Percentiles rank a stretch among this genome's conserved stretches.
These are phyloP conservation scores for Acanthamoeba pearcei DNA, from an alignment of 208 protist genomes.

Conservation along the genomic window DNA sequence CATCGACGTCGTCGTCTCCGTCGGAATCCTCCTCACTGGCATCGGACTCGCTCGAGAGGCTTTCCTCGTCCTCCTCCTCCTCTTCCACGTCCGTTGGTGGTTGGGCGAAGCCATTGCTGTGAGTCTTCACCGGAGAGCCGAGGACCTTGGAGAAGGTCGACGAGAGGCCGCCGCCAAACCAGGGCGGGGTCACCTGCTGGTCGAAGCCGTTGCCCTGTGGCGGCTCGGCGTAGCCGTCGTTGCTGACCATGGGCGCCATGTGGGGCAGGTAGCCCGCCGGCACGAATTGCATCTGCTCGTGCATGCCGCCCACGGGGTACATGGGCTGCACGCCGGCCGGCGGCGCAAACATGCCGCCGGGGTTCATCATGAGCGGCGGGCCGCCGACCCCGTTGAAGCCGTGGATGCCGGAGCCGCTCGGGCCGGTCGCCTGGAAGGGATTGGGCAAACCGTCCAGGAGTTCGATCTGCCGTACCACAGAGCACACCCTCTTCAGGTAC, in stretches of 20 bases:
- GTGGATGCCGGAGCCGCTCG: neutral
- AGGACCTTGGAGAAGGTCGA: neutral
- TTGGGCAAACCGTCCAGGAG: conserved; percentile 48
- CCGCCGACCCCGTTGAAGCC: neutral
- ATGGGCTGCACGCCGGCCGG: neutral
- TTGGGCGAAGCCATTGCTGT: neutral
- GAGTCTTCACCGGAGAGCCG: neutral
- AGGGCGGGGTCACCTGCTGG: neutral
- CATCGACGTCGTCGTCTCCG: neutral
- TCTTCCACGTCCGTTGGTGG: neutral
- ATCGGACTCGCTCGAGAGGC: neutral
- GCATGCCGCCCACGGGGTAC: conserved; percentile 1
- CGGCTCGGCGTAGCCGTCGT: neutral
- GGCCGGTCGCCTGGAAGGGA: neutral
- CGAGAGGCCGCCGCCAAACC: neutral
- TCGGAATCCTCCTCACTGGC: neutral
- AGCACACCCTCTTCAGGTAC: conserved; percentile 59
- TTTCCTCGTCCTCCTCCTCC: conserved; percentile 5
- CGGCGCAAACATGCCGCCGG: neutral
- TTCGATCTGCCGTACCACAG: conserved; percentile 55
- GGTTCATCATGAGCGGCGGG: neutral
- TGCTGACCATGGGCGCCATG: neutral
- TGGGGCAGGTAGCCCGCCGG: neutral
- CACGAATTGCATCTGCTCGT: neutral
- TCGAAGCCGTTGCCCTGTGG: neutral